Evolutionary conservation across 371 early-diverging fungal genomes (phyloP).

Genomic region (Apophysomyces trapeziformis): DNA sequence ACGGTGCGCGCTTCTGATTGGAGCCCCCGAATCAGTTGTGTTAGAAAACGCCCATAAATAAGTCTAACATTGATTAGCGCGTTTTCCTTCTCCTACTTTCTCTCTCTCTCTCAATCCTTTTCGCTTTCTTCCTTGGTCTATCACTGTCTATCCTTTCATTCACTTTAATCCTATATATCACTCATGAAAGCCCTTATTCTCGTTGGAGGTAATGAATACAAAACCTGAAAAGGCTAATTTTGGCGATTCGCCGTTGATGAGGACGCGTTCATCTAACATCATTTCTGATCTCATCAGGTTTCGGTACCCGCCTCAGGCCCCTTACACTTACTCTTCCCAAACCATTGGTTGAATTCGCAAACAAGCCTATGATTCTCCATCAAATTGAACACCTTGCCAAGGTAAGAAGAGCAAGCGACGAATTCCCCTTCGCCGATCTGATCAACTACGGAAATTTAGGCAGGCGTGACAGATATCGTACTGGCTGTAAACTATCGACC

Average conservation of each 20-base stretch:
- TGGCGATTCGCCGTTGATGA: background rate
- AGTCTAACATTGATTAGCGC: conserved; percentile 8
- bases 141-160: conserved; percentile 15
- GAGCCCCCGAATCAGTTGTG: conserved; percentile 8
- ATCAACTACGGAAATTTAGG: conserved; percentile 53
- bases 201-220: conserved; percentile 83
- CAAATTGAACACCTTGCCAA: conserved; percentile 98
- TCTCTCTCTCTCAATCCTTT: conserved; percentile 10
- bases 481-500: conserved; percentile 99
- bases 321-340: conserved; percentile 98
- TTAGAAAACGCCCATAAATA: conserved; percentile 1
- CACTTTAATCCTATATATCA: conserved; percentile 13
- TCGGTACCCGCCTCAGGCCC: conserved; percentile 98
- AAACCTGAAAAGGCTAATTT: background rate
- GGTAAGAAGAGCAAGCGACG: conserved; percentile 51
- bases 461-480: conserved; percentile 97
- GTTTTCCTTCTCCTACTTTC: background rate
- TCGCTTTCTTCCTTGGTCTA: background rate
- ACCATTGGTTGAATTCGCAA: conserved; percentile 99
- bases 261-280: background rate
- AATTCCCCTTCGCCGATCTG: background rate
- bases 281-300: conserved; percentile 62
- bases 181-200: conserved; percentile 97
- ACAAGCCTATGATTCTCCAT: conserved; percentile 99
- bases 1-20: conserved; percentile 4